Conservation (phyloP, 2,329 filamentous ascomycete genomes). For the Thyridium curvatum region DNA sequence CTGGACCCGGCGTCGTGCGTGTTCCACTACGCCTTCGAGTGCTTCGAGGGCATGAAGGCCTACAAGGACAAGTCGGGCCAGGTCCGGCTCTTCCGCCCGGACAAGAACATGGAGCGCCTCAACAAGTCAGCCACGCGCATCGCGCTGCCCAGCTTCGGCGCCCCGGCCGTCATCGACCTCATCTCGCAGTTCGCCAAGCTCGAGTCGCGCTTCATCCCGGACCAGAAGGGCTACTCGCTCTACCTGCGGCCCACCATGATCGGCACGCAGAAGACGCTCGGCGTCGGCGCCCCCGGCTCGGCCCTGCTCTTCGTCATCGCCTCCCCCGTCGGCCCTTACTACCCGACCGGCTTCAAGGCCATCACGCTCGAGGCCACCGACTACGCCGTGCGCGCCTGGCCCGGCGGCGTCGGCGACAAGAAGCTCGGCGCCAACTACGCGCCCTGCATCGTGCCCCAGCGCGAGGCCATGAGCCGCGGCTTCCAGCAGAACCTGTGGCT, state of each 20-base stretch:
- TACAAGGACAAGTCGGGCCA: slow-evolving; percentile 81
- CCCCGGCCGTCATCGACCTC: slow-evolving; percentile 68
- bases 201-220: slow-evolving; percentile 85
- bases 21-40: slow-evolving; percentile 97
- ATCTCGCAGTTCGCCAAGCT: slow-evolving; percentile 74
- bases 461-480: slow-evolving; percentile 81
- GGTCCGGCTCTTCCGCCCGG: slow-evolving; percentile 84
- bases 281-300: slow-evolving; percentile 85
- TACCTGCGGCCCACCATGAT: slow-evolving; percentile 97
- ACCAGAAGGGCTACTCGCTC: slow-evolving; percentile 81
- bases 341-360: slow-evolving; percentile 97
- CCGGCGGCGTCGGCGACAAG: slow-evolving; percentile 94
- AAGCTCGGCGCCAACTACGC: slow-evolving; percentile 99
- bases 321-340: slow-evolving; percentile 94
- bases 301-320: slow-evolving; percentile 94
- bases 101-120: slow-evolving; percentile 92
- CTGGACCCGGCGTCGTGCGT: slow-evolving; percentile 95
- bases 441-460: slow-evolving; percentile 96
- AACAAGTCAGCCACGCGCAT: slow-evolving; percentile 91
- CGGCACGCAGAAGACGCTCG: slow-evolving; percentile 89
- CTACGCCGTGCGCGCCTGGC: slow-evolving; percentile 96
- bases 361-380: slow-evolving; percentile 92
- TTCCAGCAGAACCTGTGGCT: slow-evolving; percentile 99
- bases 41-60: slow-evolving; percentile 99
- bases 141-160: slow-evolving; percentile 81